Conservation (phyloP, 148 eudicot genomes). For the Diospyros kaki region DNA sequence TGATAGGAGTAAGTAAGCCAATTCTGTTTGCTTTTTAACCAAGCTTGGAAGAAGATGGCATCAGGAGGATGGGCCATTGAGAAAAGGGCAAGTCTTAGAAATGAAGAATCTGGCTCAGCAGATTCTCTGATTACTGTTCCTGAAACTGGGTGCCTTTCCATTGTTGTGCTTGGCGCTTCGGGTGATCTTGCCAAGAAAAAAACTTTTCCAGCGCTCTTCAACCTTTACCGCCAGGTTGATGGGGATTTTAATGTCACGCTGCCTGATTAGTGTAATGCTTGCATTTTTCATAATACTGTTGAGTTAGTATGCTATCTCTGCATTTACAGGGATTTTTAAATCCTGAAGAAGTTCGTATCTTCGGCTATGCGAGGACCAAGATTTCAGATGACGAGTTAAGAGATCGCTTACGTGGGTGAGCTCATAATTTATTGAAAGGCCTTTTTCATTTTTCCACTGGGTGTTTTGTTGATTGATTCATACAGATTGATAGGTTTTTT, state of each 20-base stretch:
- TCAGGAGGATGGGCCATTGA: constrained; percentile 42
- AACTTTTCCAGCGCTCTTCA: constrained; percentile 81
- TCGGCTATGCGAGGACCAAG: constrained; percentile 82
- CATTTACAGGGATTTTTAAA: constrained; percentile 53
- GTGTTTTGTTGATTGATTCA: background rate
- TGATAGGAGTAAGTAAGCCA: no score
- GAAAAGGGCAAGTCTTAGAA: constrained; percentile 29
- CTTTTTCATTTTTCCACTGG: no score
- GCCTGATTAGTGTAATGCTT: background rate
- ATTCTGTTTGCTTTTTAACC: no score
- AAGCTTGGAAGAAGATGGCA: constrained; percentile 23
- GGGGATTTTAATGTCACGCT: background rate
- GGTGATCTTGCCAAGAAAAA: constrained; percentile 96
- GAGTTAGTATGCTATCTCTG: background rate
- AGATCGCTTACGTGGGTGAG: constrained; percentile 62
- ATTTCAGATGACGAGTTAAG: constrained; percentile 58
- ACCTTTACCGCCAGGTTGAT: constrained; percentile 70
- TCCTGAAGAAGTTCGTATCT: constrained; percentile 61
- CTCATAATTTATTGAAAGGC: background rate
- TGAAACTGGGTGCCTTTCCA: constrained; percentile 61
- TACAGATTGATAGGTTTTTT: background rate
- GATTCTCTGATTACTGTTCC: constrained; percentile 22
- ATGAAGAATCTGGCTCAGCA: constrained; percentile 28
- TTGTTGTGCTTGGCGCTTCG: constrained; percentile 83
- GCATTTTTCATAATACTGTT: background rate